Conservation (phyloP, 225 moss, liverwort and hornwort genomes). For the Pleurozium schreberi region DNA sequence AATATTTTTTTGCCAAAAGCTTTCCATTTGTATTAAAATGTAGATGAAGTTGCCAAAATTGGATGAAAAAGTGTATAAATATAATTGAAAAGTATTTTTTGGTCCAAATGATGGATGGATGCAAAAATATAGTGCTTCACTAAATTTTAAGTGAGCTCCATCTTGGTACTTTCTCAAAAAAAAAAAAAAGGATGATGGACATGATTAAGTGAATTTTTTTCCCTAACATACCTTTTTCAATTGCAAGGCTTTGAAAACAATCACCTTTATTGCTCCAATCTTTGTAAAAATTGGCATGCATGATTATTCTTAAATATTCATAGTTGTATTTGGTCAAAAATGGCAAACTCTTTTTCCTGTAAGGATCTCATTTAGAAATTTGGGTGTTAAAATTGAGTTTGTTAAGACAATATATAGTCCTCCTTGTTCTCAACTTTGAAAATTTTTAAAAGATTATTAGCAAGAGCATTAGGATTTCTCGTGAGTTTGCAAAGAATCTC, state of each 20-base stretch:
- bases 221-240: neutral
- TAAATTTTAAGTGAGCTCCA: too few relatives aligned
- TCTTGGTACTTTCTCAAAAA: too few relatives aligned
- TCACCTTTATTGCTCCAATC: neutral
- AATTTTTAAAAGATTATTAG: neutral
- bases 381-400: too few relatives aligned
- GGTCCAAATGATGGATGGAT: too few relatives aligned
- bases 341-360: too few relatives aligned
- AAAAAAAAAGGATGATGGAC: too few relatives aligned
- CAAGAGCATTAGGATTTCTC: rapidly evolving
- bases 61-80: too few relatives aligned
- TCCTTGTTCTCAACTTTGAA: neutral
- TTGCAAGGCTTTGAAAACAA: neutral
- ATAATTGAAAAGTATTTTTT: too few relatives aligned
- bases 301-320: neutral
- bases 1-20: too few relatives aligned
- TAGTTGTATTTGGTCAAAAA: neutral
- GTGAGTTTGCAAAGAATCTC: neutral
- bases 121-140: too few relatives aligned
- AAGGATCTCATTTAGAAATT: rapidly evolving
- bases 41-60: too few relatives aligned
- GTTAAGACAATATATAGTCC: neutral
- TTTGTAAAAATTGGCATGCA: neutral
- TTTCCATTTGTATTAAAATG: too few relatives aligned
- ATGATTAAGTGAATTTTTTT: neutral